Evolutionary conservation across 2,329 filamentous ascomycete species (phyloP).

Genomic region (Pestalotiopsis sp.): DNA sequence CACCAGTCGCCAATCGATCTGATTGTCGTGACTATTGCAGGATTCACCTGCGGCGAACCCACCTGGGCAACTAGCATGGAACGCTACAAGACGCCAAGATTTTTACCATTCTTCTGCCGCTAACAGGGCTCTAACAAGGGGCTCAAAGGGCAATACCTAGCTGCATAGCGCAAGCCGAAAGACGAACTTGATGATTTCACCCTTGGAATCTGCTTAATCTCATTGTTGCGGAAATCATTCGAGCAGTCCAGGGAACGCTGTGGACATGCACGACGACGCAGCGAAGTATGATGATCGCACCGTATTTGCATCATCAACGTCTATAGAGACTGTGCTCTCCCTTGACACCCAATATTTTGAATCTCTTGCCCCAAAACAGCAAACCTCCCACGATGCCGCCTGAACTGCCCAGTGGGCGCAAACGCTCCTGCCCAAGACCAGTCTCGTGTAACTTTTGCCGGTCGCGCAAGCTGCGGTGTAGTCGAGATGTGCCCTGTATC

Average conservation of each 20-base stretch:
- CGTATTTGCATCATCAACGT: no score
- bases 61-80: neutral
- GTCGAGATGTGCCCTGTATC: neutral
- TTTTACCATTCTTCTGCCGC: neutral
- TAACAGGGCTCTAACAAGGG: neutral
- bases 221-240: no score
- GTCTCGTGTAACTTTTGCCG: neutral
- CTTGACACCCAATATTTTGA: neutral
- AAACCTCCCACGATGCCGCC: neutral
- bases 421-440: neutral
- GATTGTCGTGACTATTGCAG: neutral
- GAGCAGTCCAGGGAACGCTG: no score
- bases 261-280: no score
- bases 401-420: neutral
- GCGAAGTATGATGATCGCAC: no score
- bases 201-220: no score
- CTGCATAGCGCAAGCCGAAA: no score
- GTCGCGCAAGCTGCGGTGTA: neutral
- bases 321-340: no score
- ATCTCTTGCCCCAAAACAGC: neutral
- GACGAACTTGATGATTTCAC: no score
- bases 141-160: no score
- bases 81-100: neutral
- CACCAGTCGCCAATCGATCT: neutral
- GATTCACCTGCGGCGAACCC: neutral